Percentiles rank a stretch among this genome's conserved stretches.
These are phyloP conservation scores for Lecanicillium sp. DNA, from an alignment of 2,329 filamentous ascomycete species.

Conservation along the genomic window DNA sequence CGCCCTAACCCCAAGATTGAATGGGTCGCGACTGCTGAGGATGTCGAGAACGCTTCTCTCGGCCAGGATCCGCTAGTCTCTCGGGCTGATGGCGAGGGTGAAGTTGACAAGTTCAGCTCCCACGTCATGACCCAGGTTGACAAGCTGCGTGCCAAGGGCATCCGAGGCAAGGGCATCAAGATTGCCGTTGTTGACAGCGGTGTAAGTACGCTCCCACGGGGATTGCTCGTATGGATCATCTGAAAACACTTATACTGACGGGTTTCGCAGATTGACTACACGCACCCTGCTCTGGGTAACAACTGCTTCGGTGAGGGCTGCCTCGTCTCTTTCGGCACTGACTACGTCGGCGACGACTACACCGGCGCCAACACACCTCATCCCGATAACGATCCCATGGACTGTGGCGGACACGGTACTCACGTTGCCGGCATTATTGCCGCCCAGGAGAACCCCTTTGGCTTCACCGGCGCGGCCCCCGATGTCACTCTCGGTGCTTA, in stretches of 20 bases:
- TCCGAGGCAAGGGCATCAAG: conserved; percentile 43
- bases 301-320: conserved; percentile 55
- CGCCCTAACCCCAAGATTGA: conserved; percentile 34
- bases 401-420: conserved; percentile 52
- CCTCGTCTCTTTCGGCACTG: conserved; percentile 48
- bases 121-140: conserved; percentile 51
- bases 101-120: conserved; percentile 38
- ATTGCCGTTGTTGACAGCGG: conserved; percentile 47
- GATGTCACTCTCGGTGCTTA: conserved; percentile 49
- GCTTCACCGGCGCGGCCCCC: conserved; percentile 50
- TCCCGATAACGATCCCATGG: conserved; percentile 45
- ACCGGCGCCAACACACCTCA: conserved; percentile 28
- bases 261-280: conserved; percentile 45
- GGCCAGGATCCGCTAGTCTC: too few species aligned
- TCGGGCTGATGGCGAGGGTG: conserved; percentile 14
- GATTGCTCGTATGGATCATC: not conserved
- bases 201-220: conserved; percentile 27
- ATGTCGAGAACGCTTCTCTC: conserved; percentile 4
- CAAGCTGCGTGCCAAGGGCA: conserved; percentile 39
- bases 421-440: conserved; percentile 57
- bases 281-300: conserved; percentile 50
- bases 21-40: conserved; percentile 28
- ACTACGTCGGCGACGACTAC: conserved; percentile 50
- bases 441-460: conserved; percentile 43
- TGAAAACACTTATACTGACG: not conserved